Evolutionary conservation across 2,329 filamentous ascomycete genomes (phyloP), one percentile per base, ranked within the genome.

Genomic region (Sphaerostilbella broomeana): DNA sequence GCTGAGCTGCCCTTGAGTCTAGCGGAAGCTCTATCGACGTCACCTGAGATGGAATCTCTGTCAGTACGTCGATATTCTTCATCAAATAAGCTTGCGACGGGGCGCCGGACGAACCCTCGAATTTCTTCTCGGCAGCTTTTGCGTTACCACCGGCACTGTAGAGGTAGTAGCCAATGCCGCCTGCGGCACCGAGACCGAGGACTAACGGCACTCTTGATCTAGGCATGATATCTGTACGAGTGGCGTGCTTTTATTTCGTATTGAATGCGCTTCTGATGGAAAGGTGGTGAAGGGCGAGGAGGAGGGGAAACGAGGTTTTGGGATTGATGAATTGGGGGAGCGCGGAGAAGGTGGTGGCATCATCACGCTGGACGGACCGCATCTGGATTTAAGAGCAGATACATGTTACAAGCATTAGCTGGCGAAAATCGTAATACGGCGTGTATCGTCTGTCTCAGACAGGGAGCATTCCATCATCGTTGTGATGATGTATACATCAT

Each of bases 91-190:
- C n/a, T n/a, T n/a, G 12, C 9, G 17, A 19, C 25, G 25, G 15
- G 10, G 11, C 28, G n/a, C 16, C 12, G 17, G 40, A 47, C 79
- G 31, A 68, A 95, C 90, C 77, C 70, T 95, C 85, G 51, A 85
- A 75, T 62, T 92, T 73, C 72, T 90, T 85, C 73, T 88, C 79
- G n/a, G 89, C 90, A 35, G 75, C 79, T 63, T 84, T 86, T 36
- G 86, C 73, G 61, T 79, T 76, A 42, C 90, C 89, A 46, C 90
- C 90, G 12, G 89, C 84, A 36, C 67, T 73, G 72, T 94, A 98
- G 47, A 97, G 75, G 70, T 97, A 97, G 73, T 95, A 97, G 29
- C 84, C 87, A 43, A 80, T 68, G 48, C 79, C 83, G 53, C 76
- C 77, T 21, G 74, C 81, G 49, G 77, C 79, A 44, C 71, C 75